Evolutionary conservation across 768 basidiomycete species (phyloP), one percentile per base, ranked within the genome.

Genomic region (Rubroboletus pulcherrimus): DNA sequence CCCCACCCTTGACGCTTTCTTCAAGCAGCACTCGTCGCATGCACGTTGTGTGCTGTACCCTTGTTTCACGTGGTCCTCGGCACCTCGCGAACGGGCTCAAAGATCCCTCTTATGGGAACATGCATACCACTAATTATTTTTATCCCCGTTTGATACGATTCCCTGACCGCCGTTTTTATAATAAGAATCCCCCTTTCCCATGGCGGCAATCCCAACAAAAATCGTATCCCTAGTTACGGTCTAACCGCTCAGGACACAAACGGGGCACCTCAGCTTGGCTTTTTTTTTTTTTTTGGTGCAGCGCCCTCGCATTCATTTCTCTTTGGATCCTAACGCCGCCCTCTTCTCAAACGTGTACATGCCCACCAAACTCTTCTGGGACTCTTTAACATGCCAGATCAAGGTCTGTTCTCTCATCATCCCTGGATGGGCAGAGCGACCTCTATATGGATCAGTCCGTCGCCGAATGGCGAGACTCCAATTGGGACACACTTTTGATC

Each of bases 41-140:
- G 42, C 46, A 48, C 39, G 42, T 46, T 39, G 44, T 44, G 26
- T 40, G 47, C 9, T 38, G 40, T 37, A 46, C 43, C 54, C 59
- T 60, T 39, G 48, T 64, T 69, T 63, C 67, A 60, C 55, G 56
- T 55, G 49, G 56, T 54, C 57, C 61, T 66, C 54, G 69, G 64
- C 62, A 62, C 61, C 57, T 67, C 57, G 61, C 63, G 49, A 41
- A 63, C 50, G 47, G 54, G 21, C 45, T 54, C 34, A 39, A 33
- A 38, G 19, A 52, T 47, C 48, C 46, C 55, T 29, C 24, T 50
- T 37, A 41, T 58, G 40, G 63, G 51, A 31, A 65, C 53, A 56
- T 41, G 51, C 21, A 55, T 56, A 40, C 45, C 39, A 41, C 53
- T 24, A 17, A 50, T 53, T 49, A 11, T 54, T 46, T 15, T 45